Conservation (phyloP, 768 basidiomycete species). For the Scleroderma citrinum region DNA sequence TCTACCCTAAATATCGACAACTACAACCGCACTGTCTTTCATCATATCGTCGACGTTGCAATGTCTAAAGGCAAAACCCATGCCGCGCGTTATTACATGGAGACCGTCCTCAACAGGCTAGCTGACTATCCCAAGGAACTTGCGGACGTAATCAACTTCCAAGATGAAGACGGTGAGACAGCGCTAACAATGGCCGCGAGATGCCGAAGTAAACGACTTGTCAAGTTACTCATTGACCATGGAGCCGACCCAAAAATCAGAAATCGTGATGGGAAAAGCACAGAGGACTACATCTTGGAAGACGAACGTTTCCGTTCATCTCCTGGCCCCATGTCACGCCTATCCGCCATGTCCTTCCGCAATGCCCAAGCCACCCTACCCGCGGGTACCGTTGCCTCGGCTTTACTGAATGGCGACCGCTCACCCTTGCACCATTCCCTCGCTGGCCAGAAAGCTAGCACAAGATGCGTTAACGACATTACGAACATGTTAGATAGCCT, state of each 20-base stretch:
- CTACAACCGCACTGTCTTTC: slow-evolving; percentile 94
- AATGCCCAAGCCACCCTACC: slow-evolving; percentile 52
- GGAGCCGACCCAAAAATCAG: slow-evolving; percentile 93
- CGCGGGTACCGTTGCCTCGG: slow-evolving; percentile 39
- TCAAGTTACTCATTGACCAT: slow-evolving; percentile 92
- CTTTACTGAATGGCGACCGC: slow-evolving; percentile 46
- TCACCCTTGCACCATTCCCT: slow-evolving; percentile 81
- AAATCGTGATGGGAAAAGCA: slow-evolving; percentile 93
- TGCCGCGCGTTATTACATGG: slow-evolving; percentile 98
- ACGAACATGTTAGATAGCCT: slow-evolving; percentile 82
- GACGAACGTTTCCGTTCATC: slow-evolving; percentile 96
- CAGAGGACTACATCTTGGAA: slow-evolving; percentile 98
- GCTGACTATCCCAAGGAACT: slow-evolving; percentile 93
- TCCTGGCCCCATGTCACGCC: slow-evolving; percentile 69
- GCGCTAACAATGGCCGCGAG: slow-evolving; percentile 95
- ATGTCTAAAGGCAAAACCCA: slow-evolving; percentile 98
- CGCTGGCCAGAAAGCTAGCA: slow-evolving; percentile 81
- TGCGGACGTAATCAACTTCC: slow-evolving; percentile 97
- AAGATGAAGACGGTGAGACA: slow-evolving; percentile 98
- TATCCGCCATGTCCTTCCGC: slow-evolving; percentile 64
- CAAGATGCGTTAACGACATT: slow-evolving; percentile 79
- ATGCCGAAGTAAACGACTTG: slow-evolving; percentile 90
- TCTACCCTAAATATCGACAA: slow-evolving; percentile 99
- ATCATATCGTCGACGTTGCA: slow-evolving; percentile 96
- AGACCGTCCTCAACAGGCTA: slow-evolving; percentile 82